These are phyloP conservation scores for Syzygium aqueum DNA, from an alignment of 345 rosid genomes.

Conservation along the genomic window DNA sequence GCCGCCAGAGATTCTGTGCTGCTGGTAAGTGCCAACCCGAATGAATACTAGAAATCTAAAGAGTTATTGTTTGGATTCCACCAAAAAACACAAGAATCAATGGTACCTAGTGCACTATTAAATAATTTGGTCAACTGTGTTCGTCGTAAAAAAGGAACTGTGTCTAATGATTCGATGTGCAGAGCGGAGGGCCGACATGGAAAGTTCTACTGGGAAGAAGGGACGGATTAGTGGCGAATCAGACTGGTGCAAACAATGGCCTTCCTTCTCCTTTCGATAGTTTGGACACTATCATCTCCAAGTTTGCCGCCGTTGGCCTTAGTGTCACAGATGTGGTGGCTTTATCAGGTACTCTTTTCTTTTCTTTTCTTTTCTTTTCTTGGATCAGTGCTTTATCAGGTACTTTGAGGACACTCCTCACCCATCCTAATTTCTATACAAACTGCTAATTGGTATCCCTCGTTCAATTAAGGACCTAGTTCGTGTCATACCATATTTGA, in stretches of 20 bases:
- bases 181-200: conserved; percentile 86
- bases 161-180: conserved; percentile 1
- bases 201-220: conserved; percentile 64
- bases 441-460: neutral
- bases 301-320: conserved; percentile 49
- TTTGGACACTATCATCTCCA: conserved; percentile 29
- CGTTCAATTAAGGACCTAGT: neutral
- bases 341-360: conserved; percentile 39
- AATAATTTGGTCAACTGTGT: neutral
- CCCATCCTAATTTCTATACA: neutral
- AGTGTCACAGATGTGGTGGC: conserved; percentile 53
- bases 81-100: neutral
- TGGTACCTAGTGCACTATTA: neutral
- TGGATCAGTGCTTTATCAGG: neutral
- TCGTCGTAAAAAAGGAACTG: neutral
- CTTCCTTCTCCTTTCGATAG: conserved; percentile 64
- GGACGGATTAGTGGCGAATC: conserved; percentile 59
- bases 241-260: conserved; percentile 27
- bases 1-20: conserved; percentile 66
- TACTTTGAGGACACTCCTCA: neutral
- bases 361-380: neutral
- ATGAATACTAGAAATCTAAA: neutral
- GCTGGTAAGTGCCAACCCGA: conserved; percentile 29
- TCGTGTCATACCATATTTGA: neutral
- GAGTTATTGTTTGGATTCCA: neutral